Percentiles rank a stretch among this genome's conserved stretches.
Conservation (phyloP, 352 stramenopile genomes). For the Globisporangium lucens region DNA sequence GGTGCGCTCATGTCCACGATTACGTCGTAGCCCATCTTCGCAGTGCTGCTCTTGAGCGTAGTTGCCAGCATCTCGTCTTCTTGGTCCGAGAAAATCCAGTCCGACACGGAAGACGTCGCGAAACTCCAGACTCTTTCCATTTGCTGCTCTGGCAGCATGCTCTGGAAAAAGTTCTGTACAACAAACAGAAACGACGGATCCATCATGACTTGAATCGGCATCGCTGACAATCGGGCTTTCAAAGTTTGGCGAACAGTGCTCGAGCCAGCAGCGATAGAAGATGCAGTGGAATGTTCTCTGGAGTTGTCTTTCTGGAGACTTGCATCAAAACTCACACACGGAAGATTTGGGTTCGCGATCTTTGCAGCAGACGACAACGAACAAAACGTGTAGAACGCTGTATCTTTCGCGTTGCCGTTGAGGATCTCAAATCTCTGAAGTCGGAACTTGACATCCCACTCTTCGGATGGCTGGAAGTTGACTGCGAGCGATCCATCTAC, state of each 20-base stretch:
- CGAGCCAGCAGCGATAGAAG: constrained; percentile 3
- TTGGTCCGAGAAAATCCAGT: constrained; percentile 76
- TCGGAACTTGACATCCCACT: constrained; percentile 60
- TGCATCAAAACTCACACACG: constrained; percentile 56
- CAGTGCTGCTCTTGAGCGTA: constrained; percentile 22
- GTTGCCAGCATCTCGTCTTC: constrained; percentile 34
- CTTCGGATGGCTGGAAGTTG: constrained; percentile 62
- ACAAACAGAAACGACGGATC: constrained; percentile 70
- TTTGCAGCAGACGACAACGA: constrained; percentile 33
- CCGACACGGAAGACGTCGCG: constrained; percentile 73
- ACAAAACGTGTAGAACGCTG: constrained; percentile 64
- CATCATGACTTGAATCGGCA: constrained; percentile 67
- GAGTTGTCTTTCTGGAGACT: constrained; percentile 17
- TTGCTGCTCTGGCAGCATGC: constrained; percentile 60
- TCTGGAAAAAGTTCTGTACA: constrained; percentile 69
- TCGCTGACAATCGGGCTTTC: constrained; percentile 45
- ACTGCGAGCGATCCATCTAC: constrained; percentile 51
- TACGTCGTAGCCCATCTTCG: constrained; percentile 51
- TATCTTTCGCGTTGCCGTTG: constrained; percentile 42
- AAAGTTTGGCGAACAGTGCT: constrained; percentile 14
- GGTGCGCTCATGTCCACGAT: constrained; percentile 71
- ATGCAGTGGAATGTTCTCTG: not conserved
- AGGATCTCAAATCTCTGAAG: constrained; percentile 68
- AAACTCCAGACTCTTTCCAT: constrained; percentile 78
- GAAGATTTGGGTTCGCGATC: constrained; percentile 16